Percentiles rank a stretch among this genome's conserved stretches.
Conservation (phyloP, 2,329 filamentous ascomycete species). For the Periconia sp. region DNA sequence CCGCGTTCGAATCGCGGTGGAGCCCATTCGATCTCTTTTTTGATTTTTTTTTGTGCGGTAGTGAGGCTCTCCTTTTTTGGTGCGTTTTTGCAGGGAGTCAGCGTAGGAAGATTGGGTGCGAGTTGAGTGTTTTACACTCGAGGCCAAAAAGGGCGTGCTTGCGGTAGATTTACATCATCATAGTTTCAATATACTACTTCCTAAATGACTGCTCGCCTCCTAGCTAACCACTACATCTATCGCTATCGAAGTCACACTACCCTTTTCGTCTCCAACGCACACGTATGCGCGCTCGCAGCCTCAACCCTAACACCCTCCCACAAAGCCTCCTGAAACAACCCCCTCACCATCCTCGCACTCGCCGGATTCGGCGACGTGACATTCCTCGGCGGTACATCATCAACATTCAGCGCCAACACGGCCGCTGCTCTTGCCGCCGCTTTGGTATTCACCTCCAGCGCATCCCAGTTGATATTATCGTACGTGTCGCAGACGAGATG, state of each 20-base stretch:
- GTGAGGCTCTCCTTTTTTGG: no score
- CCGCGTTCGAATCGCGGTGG: no score
- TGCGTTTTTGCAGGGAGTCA: no score
- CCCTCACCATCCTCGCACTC: constrained; percentile 1
- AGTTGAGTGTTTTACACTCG: no score
- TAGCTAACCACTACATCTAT: no score
- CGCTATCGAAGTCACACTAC: background rate
- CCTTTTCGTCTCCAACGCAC: constrained; percentile 3
- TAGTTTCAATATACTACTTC: no score
- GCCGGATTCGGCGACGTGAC: background rate
- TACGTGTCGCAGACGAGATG: constrained; percentile 40
- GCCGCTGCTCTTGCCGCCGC: constrained; percentile 10
- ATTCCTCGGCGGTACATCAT: background rate
- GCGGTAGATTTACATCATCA: no score
- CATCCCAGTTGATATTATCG: constrained; percentile 34
- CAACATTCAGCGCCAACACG: background rate
- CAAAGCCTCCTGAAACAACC: background rate
- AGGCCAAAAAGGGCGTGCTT: no score
- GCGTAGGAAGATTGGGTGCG: no score
- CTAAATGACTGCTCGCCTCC: no score
- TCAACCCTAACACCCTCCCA: constrained; percentile 2
- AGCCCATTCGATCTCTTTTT: no score
- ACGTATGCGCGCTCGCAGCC: constrained; percentile 1
- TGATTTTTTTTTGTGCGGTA: no score
- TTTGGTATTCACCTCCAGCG: constrained; percentile 37